These are phyloP conservation scores for Sicyos edulis DNA, from an alignment of 306 rosid species.

Conservation along the genomic window DNA sequence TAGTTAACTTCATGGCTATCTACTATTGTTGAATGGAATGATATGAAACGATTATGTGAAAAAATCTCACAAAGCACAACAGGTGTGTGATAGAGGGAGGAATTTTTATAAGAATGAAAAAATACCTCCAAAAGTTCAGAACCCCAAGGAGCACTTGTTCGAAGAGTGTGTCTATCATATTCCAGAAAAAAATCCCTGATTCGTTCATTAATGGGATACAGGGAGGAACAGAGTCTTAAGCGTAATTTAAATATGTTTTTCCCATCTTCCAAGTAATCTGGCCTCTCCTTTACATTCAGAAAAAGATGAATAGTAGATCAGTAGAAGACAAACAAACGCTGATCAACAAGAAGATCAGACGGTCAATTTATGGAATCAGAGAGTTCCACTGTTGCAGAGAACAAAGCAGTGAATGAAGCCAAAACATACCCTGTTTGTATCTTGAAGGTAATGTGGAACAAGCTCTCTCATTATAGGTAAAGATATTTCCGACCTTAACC, in stretches of 20 bases:
- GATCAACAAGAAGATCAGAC: constrained; percentile 14
- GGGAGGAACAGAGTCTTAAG: constrained; percentile 83
- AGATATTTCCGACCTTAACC: constrained; percentile 90
- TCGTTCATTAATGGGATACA: constrained; percentile 89
- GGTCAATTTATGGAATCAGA: not conserved
- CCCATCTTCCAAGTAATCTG: constrained; percentile 97
- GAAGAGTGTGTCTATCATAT: constrained; percentile 95
- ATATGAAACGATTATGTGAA: not conserved
- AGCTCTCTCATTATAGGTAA: constrained; percentile 88
- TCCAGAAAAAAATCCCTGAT: constrained; percentile 94
- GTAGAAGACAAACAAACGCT: constrained; percentile 28
- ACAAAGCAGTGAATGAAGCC: not conserved
- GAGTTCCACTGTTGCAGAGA: not conserved
- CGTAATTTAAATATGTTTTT: constrained; percentile 84
- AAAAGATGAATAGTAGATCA: constrained; percentile 17
- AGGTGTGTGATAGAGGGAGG: not conserved
- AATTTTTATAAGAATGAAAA: constrained; percentile 21
- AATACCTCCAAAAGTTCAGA: constrained; percentile 96
- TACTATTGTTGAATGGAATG: not conserved
- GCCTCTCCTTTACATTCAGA: constrained; percentile 60
- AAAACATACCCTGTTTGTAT: constrained; percentile 67
- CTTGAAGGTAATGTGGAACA: constrained; percentile 96
- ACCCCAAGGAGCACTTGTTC: constrained; percentile 99
- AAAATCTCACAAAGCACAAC: not conserved
- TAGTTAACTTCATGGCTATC: constrained; percentile 3